Conservation (phyloP, 2,329 filamentous ascomycete species). For the Phialemoniopsis sp. region DNA sequence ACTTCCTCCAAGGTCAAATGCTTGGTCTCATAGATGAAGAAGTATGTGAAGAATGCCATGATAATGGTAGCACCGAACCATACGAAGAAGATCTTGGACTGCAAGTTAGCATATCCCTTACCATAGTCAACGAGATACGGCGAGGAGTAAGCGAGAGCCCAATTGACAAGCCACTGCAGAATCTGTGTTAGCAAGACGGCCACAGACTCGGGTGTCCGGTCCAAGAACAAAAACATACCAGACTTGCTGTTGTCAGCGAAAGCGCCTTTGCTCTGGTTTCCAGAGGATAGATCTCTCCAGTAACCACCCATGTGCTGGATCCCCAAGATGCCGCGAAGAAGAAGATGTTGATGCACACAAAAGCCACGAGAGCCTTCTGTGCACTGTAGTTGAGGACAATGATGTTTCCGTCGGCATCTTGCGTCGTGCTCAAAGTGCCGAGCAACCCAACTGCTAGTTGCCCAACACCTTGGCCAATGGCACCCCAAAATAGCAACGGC, state of each 20-base stretch:
- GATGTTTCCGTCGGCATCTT: slow-evolving; percentile 35
- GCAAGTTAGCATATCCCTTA: slow-evolving; percentile 63
- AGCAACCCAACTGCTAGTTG: slow-evolving; percentile 67
- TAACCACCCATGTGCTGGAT: slow-evolving; percentile 63
- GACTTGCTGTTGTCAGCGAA: slow-evolving; percentile 57
- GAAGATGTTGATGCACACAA: slow-evolving; percentile 77
- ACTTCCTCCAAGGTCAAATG: slow-evolving; percentile 77
- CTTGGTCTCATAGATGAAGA: slow-evolving; percentile 82
- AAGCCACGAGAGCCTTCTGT: slow-evolving; percentile 52
- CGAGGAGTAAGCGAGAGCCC: slow-evolving; percentile 72
- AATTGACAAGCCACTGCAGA: slow-evolving; percentile 59
- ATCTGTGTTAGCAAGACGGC: neutral
- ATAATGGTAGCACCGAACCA: slow-evolving; percentile 67
- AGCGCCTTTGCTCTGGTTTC: slow-evolving; percentile 68
- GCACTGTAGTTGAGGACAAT: slow-evolving; percentile 42
- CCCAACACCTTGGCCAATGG: slow-evolving; percentile 63
- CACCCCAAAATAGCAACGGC: slow-evolving; percentile 64
- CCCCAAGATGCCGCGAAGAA: slow-evolving; percentile 78
- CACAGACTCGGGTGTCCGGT: neutral
- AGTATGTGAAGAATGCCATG: slow-evolving; percentile 66
- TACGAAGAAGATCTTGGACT: slow-evolving; percentile 71
- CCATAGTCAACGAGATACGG: slow-evolving; percentile 74
- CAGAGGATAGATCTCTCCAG: slow-evolving; percentile 73
- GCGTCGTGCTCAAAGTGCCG: slow-evolving; percentile 48
- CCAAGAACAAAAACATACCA: too few species aligned